A percentile compares a stretch with the other conserved stretches of the same genome.
Evolutionary conservation across 202 grass and related monocot genomes (phyloP).

Genomic region (Brachypodium distachyon): DNA sequence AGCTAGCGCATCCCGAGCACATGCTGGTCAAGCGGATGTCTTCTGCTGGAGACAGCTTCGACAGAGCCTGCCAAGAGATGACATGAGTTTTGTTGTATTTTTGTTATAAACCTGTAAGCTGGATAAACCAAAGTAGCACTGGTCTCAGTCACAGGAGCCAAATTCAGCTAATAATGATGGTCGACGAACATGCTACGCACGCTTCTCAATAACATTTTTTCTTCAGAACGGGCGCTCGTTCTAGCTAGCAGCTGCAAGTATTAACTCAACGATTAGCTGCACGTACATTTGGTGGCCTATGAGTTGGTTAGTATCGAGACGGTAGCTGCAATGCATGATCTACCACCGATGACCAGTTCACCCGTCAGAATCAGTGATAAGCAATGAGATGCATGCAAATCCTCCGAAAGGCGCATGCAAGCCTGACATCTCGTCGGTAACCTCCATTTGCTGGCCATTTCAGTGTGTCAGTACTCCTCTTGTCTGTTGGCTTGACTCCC

Average conservation of each 20-base stretch:
- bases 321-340: not conserved
- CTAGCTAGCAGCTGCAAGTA: no score
- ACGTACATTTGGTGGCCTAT: no score
- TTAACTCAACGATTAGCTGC: no score
- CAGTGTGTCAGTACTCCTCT: no score
- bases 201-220: not conserved
- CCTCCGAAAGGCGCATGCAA: no score
- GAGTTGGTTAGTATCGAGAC: not conserved
- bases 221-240: no score
- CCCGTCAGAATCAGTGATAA: not conserved
- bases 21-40: constrained; percentile 43
- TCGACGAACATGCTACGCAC: not conserved
- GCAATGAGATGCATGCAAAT: no score
- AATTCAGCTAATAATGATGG: not conserved
- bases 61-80: constrained; percentile 57
- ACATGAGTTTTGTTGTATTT: constrained; percentile 21
- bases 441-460: not conserved
- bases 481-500: no score
- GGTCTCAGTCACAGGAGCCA: not conserved
- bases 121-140: not conserved
- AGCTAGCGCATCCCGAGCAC: constrained; percentile 58
- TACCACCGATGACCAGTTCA: not conserved
- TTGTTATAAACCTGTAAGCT: not conserved
- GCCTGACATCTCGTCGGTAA: not conserved
- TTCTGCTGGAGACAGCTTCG: constrained; percentile 62